These are phyloP conservation scores for Fusarium hostae DNA, from an alignment of 2,329 filamentous ascomycete genomes.

Conservation along the genomic window DNA sequence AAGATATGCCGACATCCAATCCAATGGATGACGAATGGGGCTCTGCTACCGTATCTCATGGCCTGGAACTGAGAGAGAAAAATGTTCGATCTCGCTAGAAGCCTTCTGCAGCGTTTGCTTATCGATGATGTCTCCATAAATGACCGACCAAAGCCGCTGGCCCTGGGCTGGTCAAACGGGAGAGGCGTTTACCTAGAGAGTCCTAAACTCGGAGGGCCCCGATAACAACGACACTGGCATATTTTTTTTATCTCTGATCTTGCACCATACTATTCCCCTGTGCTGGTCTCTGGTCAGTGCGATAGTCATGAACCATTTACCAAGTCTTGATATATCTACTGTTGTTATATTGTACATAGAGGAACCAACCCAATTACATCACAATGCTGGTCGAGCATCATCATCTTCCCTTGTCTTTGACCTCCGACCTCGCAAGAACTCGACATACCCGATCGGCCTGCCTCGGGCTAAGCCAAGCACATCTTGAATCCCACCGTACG, in stretches of 20 bases:
- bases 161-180: slow-evolving; percentile 18
- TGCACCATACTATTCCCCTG: neutral
- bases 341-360: neutral
- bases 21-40: slow-evolving; percentile 12
- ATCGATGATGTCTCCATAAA: slow-evolving; percentile 35
- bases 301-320: neutral
- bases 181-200: slow-evolving; percentile 37
- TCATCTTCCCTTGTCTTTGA: slow-evolving; percentile 18
- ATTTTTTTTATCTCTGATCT: slow-evolving; percentile 15
- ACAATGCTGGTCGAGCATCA: slow-evolving; percentile 22
- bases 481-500: slow-evolving; percentile 86
- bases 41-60: slow-evolving; percentile 28
- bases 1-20: slow-evolving; percentile 29
- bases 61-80: neutral
- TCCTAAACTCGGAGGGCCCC: slow-evolving; percentile 20
- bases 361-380: neutral
- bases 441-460: slow-evolving; percentile 78
- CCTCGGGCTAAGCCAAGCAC: slow-evolving; percentile 74
- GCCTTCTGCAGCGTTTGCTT: slow-evolving; percentile 15
- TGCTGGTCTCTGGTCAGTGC: slow-evolving; percentile 4
- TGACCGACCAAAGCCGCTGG: slow-evolving; percentile 38
- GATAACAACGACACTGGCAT: slow-evolving; percentile 22
- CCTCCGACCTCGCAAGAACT: slow-evolving; percentile 66
- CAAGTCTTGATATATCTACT: slow-evolving; percentile 10
- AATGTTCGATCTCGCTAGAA: slow-evolving; percentile 32